These are phyloP conservation scores for Tetradesmus lagerheimii DNA, from an alignment of 139 green algal genomes.

Conservation along the genomic window DNA sequence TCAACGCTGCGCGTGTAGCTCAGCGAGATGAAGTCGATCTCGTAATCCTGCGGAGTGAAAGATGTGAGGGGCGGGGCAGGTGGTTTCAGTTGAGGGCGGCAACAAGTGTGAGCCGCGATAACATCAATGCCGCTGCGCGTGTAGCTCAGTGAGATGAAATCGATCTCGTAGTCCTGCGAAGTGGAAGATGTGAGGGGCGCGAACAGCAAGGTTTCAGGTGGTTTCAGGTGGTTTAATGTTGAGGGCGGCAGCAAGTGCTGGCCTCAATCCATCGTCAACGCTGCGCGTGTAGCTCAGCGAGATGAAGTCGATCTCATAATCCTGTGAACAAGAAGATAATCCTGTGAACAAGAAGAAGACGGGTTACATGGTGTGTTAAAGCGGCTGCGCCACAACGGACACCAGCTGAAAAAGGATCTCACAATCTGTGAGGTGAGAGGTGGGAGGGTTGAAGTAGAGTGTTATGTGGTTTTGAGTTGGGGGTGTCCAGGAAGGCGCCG, in stretches of 20 bases:
- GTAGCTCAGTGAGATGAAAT: conserved; percentile 89
- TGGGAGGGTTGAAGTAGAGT: no score
- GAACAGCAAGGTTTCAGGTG: background rate
- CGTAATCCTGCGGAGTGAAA: conserved; percentile 59
- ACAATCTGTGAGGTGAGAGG: no score
- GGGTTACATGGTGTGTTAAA: no score
- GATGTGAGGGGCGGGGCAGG: no score
- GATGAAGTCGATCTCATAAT: conserved; percentile 92
- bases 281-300: conserved; percentile 80
- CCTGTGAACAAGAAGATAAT: conserved; percentile 30
- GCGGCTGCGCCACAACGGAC: no score
- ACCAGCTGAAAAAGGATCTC: no score
- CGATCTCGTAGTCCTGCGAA: conserved; percentile 81
- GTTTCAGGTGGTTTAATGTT: no score
- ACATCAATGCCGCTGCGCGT: conserved; percentile 80
- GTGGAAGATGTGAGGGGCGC: no score
- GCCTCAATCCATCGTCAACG: conserved; percentile 78
- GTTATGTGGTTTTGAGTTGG: conserved; percentile 87
- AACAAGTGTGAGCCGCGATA: no score
- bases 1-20: conserved; percentile 78
- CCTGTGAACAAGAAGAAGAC: no score
- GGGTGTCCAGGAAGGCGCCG: conserved; percentile 64
- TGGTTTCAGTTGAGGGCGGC: no score
- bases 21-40: conserved; percentile 92
- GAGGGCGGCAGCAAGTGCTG: no score